Evolutionary conservation across 805 yeast species (phyloP), one percentile per base, ranked within the genome.

Genomic region (Saccharomycopsis microspora): DNA sequence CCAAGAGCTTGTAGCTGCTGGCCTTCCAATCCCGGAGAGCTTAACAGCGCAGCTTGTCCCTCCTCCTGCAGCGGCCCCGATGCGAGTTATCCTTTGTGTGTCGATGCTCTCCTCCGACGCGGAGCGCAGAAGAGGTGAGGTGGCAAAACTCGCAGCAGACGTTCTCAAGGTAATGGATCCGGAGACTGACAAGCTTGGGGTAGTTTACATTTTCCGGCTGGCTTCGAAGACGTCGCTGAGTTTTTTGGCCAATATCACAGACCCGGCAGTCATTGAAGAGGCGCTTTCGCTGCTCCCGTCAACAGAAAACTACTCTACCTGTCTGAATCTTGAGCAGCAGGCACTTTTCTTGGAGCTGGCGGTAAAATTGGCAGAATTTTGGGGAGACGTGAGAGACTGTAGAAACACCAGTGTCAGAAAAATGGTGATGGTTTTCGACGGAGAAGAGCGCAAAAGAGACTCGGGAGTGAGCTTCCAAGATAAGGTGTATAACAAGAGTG

Each of bases 41-140:
- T 59, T 66, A 44, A 50, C 72, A 37, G 62, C 61, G 29, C 56
- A 67, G 42, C 64, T 72, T 3, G 55, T 70, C 9, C 68, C 74
- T 5, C 57, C 56, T 5, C 75, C 76, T 3, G 69, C 69, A 48
- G 50, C 54, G 5, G 45, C 61, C 11, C 69, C 71, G 4, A 48
- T 74, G 27, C 66, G 72, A 48, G 52, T 76, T 32, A 64, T 75
- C 7, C 54, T 74, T 0, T 64, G 74, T 10, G 51, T 75, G 1
- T 68, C 73, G 9, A 51, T 75, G 34, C 30, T 64, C 33, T 38
- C 63, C 3, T 58, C 66, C 45, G 56, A 48, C 1, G 64, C 60
- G 5, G 69, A 67, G 54, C 53, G 56, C 42, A 10, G 33, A 2
- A 51, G 54, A 3, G 35, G 72, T 2, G 57, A 57, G 8, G 36